Evolutionary conservation across 305 asterid species (phyloP), one percentile per base, ranked within the genome.

Genomic region (Fraxinus greggii): DNA sequence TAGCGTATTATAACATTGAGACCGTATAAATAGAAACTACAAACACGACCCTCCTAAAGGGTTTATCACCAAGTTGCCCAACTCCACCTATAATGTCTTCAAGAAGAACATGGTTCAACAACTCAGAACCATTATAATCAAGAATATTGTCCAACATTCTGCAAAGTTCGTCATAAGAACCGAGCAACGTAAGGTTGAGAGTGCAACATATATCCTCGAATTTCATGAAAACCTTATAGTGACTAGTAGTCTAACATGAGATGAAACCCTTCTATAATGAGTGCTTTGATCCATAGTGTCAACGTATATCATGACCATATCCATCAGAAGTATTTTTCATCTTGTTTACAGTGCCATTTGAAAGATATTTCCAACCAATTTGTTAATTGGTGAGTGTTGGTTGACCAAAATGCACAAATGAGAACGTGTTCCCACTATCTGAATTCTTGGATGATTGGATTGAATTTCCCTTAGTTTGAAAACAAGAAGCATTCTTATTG

Each of bases 141-240:
- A 93, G 91, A 93, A 93, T 88, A 63, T 74, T 83, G 13, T 88
- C 91, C 85, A 95, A 81, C 82, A 90, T 93, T 69, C 42, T 28
- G 80, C 84, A 82, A 81, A 95, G 82, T 45, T 95, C 90, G n/a
- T 91, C 97, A 33, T 90, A 93, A 10, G 97, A 92, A 51, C 83
- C 85, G 7, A 93, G 83, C 82, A 83, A 75, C 9, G 94, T 87
- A 69, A 93, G 97, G 78, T 95, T 95, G 4, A 95, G 80, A 13
- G 90, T 88, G 19, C 95, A 91, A 13, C 98, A 93, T 28, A 91
- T 89, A 65, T 93, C 94, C 77, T 93, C 95, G 0, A 94, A 91
- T 78, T 92, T 94, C 92, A 95, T 83, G 83, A 92, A 93, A 56
- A 91, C 97, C 86, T 92, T 91, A 86, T 97, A 95, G 61, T 91